Evolutionary conservation across 2,329 filamentous ascomycete species (phyloP), one percentile per base, ranked within the genome.

Genomic region (Aspergillus sp.): DNA sequence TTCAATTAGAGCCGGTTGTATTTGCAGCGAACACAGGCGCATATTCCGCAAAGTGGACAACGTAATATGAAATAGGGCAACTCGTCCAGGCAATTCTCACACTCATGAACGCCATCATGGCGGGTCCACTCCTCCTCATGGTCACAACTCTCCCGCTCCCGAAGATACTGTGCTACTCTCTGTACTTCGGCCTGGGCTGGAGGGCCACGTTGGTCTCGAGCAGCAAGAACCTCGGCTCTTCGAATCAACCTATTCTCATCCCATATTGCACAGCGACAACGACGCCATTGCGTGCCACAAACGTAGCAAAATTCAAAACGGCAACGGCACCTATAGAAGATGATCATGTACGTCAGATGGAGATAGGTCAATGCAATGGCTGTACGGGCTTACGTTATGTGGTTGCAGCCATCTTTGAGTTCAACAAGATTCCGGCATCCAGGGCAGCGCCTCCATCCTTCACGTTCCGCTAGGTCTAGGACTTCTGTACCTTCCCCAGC

Each of bases 381-480:
- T 39, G 22, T 39, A 16, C 39, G 31, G 7, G 54, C 70, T 57
- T 70, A 77, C 71, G 63, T 71, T 53, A 76, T 76, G 56, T 76
- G 72, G 49, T 73, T 70, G 60, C 73, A 76, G 4, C 72, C 74
- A 5, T 54, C 55, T 6, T 55, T 56, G 16, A 76, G 59, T 57
- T 75, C 73, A 16, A 76, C 63, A 14, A 75, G 82, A 45, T 84
- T 81, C 63, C 84, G 85, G 77, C 92, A 96, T 63, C 82, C 87
- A 71, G 87, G 88, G 73, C 91, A 96, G 51, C 86, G 82, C 73
- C 91, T 88, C 88, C 89, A 93, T 24, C 89, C 89, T 55, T 87
- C 81, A 26, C 87, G 80, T 65, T 87, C 85, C 6, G 87, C 88
- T 59, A 89, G 81, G 54, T 85, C 82, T 4, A 91, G 77, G n/a